Evolutionary conservation across 352 stramenopile species (phyloP), one percentile per base, ranked within the genome.

Genomic region (Poterioochromonas sp.): DNA sequence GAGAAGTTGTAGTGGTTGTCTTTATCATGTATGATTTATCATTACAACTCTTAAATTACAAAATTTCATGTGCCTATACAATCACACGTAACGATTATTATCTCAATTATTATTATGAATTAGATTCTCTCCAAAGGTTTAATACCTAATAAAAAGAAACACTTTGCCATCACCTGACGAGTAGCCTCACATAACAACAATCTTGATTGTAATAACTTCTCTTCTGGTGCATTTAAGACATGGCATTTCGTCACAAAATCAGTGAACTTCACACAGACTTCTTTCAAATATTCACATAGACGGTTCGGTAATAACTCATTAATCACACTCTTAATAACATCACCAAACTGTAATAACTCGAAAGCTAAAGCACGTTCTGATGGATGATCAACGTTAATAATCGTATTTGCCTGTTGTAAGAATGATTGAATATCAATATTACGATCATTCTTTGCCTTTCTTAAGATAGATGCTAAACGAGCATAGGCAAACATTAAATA

Each of bases 401-500:
- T 40, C 40, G 47, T 34, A 18, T 76, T 74, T 12, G 86, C 81
- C 53, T 85, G 81, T 77, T 88, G 80, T 65, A 84, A 82, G 26
- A 95, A 83, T 39, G 80, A 85, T 41, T 88, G 81, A 60, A 96
- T 86, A 81, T 95, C 85, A 12, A 86, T 71, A 39, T 49, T 71
- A 68, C 41, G 62, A 54, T 86, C 68, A 11, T 76, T 11, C 40
- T 76, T 44, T 3, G 18, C 41, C 86, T 98, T 98, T 77, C 90
- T 87, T 58, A 98, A 88, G 83, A 99, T 99, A 65, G 91, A 97
- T 78, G 91, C 93, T 70, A 98, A 87, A 70, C 96, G 91, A n/a
- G 95, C 96, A 85, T 98, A 95, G 39, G 94, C 93, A 86, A 99
- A 99, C 84, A 98, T 89, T 58, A 99, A 86, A 85, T 99, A 99